A percentile compares a stretch with the other conserved stretches of the same genome.
Evolutionary conservation across 1,139 yeast genomes (phyloP).

Genomic region (Hansenula anomala): DNA sequence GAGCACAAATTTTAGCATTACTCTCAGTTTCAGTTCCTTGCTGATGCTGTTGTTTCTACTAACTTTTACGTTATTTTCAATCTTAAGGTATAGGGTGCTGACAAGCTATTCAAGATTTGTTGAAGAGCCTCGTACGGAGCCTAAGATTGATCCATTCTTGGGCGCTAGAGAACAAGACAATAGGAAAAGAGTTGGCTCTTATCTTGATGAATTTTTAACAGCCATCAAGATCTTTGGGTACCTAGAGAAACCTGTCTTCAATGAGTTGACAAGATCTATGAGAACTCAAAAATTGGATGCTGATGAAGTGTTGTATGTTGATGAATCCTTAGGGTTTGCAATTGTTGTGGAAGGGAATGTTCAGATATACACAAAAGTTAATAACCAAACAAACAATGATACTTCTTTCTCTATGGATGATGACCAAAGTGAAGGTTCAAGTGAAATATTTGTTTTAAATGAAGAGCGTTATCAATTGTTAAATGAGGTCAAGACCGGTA

Average conservation of each 20-base stretch:
- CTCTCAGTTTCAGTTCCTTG: slow-evolving; percentile 18
- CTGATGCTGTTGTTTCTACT: slow-evolving; percentile 6
- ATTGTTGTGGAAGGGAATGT: slow-evolving; percentile 93
- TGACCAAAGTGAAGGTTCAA: slow-evolving; percentile 6
- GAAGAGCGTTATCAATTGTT: slow-evolving; percentile 65
- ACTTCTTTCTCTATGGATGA: neutral
- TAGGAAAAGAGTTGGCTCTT: slow-evolving; percentile 44
- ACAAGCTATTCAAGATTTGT: slow-evolving; percentile 50
- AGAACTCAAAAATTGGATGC: slow-evolving; percentile 77
- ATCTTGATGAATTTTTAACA: slow-evolving; percentile 81
- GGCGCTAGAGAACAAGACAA: slow-evolving; percentile 27
- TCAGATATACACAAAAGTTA: slow-evolving; percentile 61
- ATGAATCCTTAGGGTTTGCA: slow-evolving; percentile 77
- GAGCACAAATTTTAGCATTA: slow-evolving; percentile 17
- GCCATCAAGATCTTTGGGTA: slow-evolving; percentile 95
- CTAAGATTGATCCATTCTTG: slow-evolving; percentile 37
- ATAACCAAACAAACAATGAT: neutral
- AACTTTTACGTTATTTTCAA: slow-evolving; percentile 27
- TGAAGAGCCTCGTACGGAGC: slow-evolving; percentile 41
- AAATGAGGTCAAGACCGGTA: slow-evolving; percentile 82
- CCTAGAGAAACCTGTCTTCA: slow-evolving; percentile 83
- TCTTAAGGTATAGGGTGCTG: slow-evolving; percentile 44
- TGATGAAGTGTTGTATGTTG: slow-evolving; percentile 71
- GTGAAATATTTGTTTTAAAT: slow-evolving; percentile 39
- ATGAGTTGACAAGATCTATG: slow-evolving; percentile 88